Conservation (phyloP, 208 protist species). For the Leishmania guyanensis region DNA sequence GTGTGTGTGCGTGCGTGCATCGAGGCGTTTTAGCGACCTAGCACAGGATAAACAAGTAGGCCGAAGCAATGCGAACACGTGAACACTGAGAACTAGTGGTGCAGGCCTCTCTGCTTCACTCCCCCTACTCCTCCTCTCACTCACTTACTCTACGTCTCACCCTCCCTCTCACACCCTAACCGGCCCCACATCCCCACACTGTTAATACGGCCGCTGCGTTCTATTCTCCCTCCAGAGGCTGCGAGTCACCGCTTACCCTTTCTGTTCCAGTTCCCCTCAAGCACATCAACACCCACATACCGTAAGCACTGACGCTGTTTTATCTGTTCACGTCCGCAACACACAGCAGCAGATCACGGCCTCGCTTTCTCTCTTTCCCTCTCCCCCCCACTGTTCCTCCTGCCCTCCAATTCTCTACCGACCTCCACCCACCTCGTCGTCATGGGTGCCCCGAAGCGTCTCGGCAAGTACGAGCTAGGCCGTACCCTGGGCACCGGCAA, state of each 20-base stretch:
- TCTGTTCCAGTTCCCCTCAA: neutral
- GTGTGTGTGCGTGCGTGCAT: neutral
- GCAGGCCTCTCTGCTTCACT: neutral
- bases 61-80: too few species aligned
- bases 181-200: neutral
- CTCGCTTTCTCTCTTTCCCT: neutral
- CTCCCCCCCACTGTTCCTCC: neutral
- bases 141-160: neutral
- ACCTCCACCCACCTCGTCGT: neutral
- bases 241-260: neutral
- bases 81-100: neutral
- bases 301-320: neutral
- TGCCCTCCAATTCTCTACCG: neutral
- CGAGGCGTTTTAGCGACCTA: neutral
- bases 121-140: neutral
- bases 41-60: neutral
- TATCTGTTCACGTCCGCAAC: neutral
- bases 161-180: neutral
- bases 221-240: neutral
- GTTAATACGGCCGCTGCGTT: neutral
- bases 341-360: neutral
- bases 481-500: conserved; percentile 87
- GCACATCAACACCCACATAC: neutral
- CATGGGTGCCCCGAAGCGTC: conserved; percentile 59
- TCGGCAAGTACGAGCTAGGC: conserved; percentile 90